Evolutionary conservation across 2,329 filamentous ascomycete species (phyloP).

Genomic region (Alternaria novae-zelandiae): DNA sequence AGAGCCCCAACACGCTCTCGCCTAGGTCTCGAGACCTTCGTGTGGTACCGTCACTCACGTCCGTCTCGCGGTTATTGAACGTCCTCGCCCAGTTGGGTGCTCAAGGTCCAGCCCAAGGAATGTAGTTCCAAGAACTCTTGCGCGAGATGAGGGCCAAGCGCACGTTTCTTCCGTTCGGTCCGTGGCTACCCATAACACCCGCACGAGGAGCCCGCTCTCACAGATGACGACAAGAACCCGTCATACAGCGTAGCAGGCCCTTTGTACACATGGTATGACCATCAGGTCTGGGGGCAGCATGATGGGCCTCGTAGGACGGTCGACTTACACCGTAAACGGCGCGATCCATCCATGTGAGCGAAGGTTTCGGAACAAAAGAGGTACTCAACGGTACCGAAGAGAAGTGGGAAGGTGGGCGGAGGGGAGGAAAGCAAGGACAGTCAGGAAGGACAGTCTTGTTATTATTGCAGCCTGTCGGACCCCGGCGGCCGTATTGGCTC

Average conservation of each 20-base stretch:
- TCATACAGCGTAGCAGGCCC: background rate
- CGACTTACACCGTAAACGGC: background rate
- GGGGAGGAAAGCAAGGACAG: background rate
- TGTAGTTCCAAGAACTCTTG: background rate
- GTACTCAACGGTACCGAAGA: background rate
- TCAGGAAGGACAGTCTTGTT: background rate
- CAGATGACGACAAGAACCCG: background rate
- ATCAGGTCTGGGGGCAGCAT: background rate
- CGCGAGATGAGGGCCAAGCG: background rate
- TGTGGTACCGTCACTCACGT: background rate
- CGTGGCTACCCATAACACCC: background rate
- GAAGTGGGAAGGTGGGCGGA: background rate
- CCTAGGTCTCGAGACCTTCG: background rate
- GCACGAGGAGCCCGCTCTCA: background rate
- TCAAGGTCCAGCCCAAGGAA: background rate
- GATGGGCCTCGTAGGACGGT: background rate
- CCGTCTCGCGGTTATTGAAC: background rate
- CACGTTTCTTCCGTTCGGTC: background rate
- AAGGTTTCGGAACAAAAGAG: background rate
- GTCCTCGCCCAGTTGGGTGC: background rate
- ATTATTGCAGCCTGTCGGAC: background rate
- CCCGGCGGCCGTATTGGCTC: background rate
- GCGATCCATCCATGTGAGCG: background rate
- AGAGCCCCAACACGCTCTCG: background rate
- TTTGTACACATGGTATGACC: background rate